Conservation (phyloP, 1,284 basidiomycete genomes). For the Sphaerobolus stellatus region DNA sequence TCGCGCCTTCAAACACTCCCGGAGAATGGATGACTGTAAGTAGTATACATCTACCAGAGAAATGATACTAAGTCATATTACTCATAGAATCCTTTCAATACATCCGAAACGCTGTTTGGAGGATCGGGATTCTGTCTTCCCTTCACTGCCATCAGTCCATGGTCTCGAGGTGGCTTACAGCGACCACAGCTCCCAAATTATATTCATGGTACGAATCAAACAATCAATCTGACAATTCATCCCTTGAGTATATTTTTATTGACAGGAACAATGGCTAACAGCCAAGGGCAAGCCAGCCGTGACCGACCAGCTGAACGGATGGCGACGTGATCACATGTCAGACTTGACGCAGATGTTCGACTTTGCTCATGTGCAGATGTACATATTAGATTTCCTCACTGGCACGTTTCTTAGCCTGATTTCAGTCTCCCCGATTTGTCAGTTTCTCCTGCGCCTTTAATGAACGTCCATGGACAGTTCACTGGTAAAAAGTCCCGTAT, state of each 20-base stretch:
- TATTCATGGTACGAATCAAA: neutral
- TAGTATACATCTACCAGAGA: neutral
- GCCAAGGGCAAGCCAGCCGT: constrained; percentile 20
- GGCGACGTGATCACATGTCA: constrained; percentile 24
- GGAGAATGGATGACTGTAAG: constrained; percentile 20
- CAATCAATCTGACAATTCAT: neutral
- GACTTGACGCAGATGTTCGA: constrained; percentile 26
- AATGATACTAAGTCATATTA: neutral
- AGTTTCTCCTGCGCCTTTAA: neutral
- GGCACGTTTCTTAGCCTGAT: neutral
- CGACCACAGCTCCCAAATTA: constrained; percentile 21
- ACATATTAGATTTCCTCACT: neutral
- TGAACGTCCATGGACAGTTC: constrained; percentile 7
- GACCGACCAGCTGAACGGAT: constrained; percentile 20
- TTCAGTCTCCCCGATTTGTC: neutral
- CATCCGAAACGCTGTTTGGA: constrained; percentile 15
- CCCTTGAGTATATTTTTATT: neutral
- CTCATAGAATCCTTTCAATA: constrained; percentile 18
- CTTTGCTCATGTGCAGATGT: constrained; percentile 1
- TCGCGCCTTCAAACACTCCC: constrained; percentile 12
- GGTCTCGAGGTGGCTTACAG: constrained; percentile 18
- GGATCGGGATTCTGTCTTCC: constrained; percentile 27
- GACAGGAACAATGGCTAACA: constrained; percentile 22
- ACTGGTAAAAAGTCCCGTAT: constrained; percentile 13
- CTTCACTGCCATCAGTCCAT: constrained; percentile 23